Base-by-base conservation (phyloP, 2,329 filamentous ascomycete genomes). In the Zopfia rhizophila region DNA sequence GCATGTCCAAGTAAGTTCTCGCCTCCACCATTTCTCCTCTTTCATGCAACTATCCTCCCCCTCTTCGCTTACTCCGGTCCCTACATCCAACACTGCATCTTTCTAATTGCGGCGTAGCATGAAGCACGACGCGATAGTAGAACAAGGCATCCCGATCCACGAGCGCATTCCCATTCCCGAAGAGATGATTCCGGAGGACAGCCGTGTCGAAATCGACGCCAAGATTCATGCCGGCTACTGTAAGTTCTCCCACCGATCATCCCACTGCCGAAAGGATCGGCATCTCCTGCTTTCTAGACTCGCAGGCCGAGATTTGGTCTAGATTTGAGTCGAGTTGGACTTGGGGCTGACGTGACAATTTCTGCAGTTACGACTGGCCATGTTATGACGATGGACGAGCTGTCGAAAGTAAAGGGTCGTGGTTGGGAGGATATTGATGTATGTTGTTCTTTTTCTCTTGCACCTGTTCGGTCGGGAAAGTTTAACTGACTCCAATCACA, bases 161-260 rank as follows among this genome's bases (percentile, higher is more conserved):
- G 91, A 97, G 75, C 84, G 92, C 50, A 86, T 97, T 35, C 91
- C 95, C 50, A 90, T 97, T 55, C 94, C 93, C 3, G 91, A 96
- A 56, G 89, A 94, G 22, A 86, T 94, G 83, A 97, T 97, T 61
- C 94, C 94, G 10, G 90, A 87, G 53, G 94, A 97, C 74, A 96
- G 91, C 40, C 82, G 93, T 57, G 94, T 97, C n/a, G 94, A 99
- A 73, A 99, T 97, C 66, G 94, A 97, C 73, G 94, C 94, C 48
- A 97, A 97, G 79, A 97, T 97, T 68, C 94, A 93, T 61, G 91
- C 93, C 50, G 94, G 85, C 16, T 87, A 87, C 66, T 87, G 89
- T 91, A 75, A 74, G 84, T 75, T 19, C 33, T 23, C 28, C 19
- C 29, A 38, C 23, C 36, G 24, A 7, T 10, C 29, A 39, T 37